Conservation (phyloP, 169 alveolate genomes). For the Blepharisma undulans region DNA sequence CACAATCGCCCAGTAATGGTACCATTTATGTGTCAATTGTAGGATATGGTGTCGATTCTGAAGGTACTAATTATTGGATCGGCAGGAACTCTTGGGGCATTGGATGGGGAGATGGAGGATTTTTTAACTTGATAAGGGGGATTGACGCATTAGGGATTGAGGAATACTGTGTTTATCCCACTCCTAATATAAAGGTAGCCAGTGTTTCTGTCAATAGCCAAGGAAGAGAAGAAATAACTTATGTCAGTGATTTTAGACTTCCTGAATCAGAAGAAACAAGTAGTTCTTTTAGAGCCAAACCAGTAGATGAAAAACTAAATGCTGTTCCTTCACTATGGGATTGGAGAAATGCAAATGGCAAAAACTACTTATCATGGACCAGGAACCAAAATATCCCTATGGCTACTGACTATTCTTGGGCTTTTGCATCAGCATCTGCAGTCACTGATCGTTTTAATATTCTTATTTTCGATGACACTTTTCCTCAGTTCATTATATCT, state of each 20-base stretch:
- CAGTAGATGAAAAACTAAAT: no score
- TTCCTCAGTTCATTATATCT: slow-evolving; percentile 65
- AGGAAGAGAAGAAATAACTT: not conserved
- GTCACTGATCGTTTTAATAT: slow-evolving; percentile 72
- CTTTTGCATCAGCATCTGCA: slow-evolving; percentile 66
- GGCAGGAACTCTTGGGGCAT: slow-evolving; percentile 88
- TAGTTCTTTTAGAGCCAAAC: no score
- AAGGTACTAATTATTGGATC: slow-evolving; percentile 69
- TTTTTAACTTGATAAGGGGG: slow-evolving; percentile 77
- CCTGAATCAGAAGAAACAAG: slow-evolving; percentile 43
- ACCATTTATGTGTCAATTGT: slow-evolving; percentile 66
- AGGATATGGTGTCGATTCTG: slow-evolving; percentile 74
- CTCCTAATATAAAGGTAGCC: not conserved
- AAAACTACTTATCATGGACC: slow-evolving; percentile 60
- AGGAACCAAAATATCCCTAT: slow-evolving; percentile 70
- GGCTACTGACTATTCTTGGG: slow-evolving; percentile 81
- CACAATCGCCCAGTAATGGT: not conserved
- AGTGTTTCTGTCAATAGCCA: not conserved
- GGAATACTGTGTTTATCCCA: not conserved
- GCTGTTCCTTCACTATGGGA: no score
- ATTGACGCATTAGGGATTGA: not conserved
- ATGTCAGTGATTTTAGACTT: slow-evolving; percentile 16
- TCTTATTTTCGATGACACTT: slow-evolving; percentile 60
- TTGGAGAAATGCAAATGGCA: no score
- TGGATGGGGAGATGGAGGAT: slow-evolving; percentile 89